phyloP scores from a whole-genome alignment of 1,284 basidiomycete genomes.

The Trichosporon asahii region DNA sequence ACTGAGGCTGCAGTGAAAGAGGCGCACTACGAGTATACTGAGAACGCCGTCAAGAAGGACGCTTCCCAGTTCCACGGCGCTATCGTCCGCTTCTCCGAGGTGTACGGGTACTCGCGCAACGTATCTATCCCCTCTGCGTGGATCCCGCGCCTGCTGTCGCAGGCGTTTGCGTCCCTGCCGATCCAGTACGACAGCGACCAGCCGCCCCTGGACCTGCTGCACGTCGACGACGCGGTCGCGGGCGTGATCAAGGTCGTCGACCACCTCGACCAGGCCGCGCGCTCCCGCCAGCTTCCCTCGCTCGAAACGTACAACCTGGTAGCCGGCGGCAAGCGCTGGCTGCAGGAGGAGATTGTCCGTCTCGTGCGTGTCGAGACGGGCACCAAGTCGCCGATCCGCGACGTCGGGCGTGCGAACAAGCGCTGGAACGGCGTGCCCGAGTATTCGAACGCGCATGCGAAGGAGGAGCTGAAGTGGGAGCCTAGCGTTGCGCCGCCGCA shows the following conservation, averaged over 20 bases:
- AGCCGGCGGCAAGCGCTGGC: slow-evolving; percentile 40
- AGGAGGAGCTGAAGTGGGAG: slow-evolving; percentile 31
- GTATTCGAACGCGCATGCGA: slow-evolving; percentile 24
- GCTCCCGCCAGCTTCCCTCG: background rate
- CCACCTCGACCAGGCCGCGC: slow-evolving; percentile 2
- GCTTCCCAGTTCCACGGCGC: slow-evolving; percentile 14
- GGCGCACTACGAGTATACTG: background rate
- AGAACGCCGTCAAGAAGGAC: background rate
- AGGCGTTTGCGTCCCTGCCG: slow-evolving; percentile 41
- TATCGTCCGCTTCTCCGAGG: slow-evolving; percentile 44
- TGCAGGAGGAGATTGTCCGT: slow-evolving; percentile 37
- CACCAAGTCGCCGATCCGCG: slow-evolving; percentile 42
- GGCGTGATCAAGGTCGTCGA: slow-evolving; percentile 30
- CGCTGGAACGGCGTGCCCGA: slow-evolving; percentile 16
- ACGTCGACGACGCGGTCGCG: slow-evolving; percentile 42
- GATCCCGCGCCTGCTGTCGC: slow-evolving; percentile 39
- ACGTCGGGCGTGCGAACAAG: slow-evolving; percentile 32
- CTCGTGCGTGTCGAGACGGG: slow-evolving; percentile 35
- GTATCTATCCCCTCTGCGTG: slow-evolving; percentile 38
- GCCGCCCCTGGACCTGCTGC: slow-evolving; percentile 38
- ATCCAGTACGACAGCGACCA: slow-evolving; percentile 44
- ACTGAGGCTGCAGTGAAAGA: background rate
- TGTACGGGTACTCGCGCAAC: slow-evolving; percentile 42
- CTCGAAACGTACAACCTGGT: slow-evolving; percentile 41
- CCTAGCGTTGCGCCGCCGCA: slow-evolving; percentile 27